Percentiles rank a stretch among this genome's conserved stretches.
Evolutionary conservation across 345 rosid species (phyloP).

Genomic region (Eucalyptus coolabah): DNA sequence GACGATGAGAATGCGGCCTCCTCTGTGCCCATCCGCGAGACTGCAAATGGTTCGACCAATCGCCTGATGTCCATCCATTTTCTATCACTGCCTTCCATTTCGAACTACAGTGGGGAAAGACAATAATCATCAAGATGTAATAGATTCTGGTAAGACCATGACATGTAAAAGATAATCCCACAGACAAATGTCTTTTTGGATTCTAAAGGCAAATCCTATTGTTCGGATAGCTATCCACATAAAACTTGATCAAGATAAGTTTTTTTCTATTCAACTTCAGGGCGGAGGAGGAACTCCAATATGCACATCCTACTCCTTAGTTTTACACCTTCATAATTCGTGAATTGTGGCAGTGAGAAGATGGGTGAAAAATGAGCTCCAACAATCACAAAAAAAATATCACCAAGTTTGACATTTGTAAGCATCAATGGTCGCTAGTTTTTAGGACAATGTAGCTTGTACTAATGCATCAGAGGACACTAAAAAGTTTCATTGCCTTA

Average conservation of each 20-base stretch:
- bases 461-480: not conserved
- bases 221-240: not conserved
- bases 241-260: not conserved
- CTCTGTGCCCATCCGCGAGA: slow-evolving; percentile 35
- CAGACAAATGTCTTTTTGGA: not conserved
- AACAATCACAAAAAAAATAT: not conserved
- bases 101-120: slow-evolving; percentile 30
- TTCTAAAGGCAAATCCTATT: not conserved
- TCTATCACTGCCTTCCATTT: slow-evolving; percentile 83
- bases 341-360: not conserved
- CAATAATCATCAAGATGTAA: slow-evolving; percentile 30
- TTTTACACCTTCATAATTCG: not conserved
- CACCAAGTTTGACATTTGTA: not conserved
- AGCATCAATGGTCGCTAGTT: not conserved
- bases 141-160: slow-evolving; percentile 12
- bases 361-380: not conserved
- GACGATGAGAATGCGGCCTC: slow-evolving; percentile 59
- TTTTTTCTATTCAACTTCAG: not conserved
- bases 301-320: not conserved
- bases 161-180: not conserved
- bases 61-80: slow-evolving; percentile 65
- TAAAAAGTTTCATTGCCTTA: not conserved
- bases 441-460: not conserved
- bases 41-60: slow-evolving; percentile 40
- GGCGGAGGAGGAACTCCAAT: not conserved